These are phyloP conservation scores for Halenospora varia DNA, from an alignment of 495 filamentous ascomycete species.

Conservation along the genomic window DNA sequence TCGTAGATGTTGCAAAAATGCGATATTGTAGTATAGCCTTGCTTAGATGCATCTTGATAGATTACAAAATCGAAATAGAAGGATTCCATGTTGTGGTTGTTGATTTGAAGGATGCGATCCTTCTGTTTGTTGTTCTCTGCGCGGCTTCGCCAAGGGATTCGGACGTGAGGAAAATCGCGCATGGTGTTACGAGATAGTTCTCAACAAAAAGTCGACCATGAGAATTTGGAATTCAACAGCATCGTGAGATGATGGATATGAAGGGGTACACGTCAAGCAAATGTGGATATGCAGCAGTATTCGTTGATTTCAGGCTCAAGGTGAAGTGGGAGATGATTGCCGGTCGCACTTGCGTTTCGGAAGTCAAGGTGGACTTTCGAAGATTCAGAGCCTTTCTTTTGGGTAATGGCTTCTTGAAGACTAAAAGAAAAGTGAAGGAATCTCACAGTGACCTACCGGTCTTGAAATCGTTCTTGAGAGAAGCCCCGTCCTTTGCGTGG, in stretches of 20 bases:
- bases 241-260: not conserved
- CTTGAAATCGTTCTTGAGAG: not conserved
- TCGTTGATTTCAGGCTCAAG: not conserved
- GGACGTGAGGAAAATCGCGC: not conserved
- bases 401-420: not conserved
- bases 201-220: too few species aligned
- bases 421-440: not conserved
- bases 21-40: too few species aligned
- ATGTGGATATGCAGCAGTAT: not conserved
- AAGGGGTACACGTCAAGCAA: not conserved
- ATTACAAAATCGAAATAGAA: too few species aligned
- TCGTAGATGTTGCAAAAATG: too few species aligned
- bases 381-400: not conserved
- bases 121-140: not conserved
- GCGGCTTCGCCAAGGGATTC: not conserved
- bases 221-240: not conserved
- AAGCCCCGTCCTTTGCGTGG: not conserved
- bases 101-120: not conserved
- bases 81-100: too few species aligned
- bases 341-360: conserved; percentile 2
- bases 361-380: not conserved
- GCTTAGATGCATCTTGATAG: too few species aligned
- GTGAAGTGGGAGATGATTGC: not conserved
- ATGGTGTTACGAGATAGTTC: not conserved
- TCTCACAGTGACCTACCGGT: not conserved